These are phyloP conservation scores for Auriscalpium microsporum DNA, from an alignment of 768 basidiomycete genomes.

Conservation along the genomic window DNA sequence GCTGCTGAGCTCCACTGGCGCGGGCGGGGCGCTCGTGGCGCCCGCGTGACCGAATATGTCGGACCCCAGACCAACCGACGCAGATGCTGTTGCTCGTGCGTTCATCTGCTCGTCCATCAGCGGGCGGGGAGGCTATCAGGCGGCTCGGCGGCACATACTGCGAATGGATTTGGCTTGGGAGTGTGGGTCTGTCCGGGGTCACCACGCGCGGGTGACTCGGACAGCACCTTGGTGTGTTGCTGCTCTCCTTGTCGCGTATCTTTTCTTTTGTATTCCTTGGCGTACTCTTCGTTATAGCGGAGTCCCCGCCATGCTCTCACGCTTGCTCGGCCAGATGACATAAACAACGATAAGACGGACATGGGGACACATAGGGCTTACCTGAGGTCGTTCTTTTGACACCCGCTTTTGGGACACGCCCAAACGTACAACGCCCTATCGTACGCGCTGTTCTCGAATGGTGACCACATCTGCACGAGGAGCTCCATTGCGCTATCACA, in stretches of 20 bases:
- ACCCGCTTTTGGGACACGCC: constrained; percentile 63
- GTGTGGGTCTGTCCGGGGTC: too few relatives aligned
- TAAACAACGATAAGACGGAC: neutral
- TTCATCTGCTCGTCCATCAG: constrained; percentile 4
- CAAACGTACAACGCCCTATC: constrained; percentile 83
- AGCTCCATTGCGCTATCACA: constrained; percentile 74
- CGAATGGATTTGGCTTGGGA: constrained; percentile 58
- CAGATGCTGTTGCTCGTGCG: constrained; percentile 18
- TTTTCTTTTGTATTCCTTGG: constrained; percentile 59
- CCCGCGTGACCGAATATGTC: constrained; percentile 48
- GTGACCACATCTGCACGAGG: constrained; percentile 84
- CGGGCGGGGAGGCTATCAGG: neutral
- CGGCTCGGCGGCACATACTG: constrained; percentile 33
- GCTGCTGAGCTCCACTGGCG: neutral
- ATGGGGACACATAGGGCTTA: constrained; percentile 28
- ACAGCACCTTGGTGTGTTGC: constrained; percentile 20
- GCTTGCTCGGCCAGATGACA: constrained; percentile 29
- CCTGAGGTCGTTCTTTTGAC: constrained; percentile 76
- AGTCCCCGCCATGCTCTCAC: constrained; percentile 77
- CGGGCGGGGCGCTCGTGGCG: neutral
- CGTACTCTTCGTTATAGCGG: constrained; percentile 65
- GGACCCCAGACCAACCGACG: constrained; percentile 47
- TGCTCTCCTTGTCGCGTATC: constrained; percentile 31
- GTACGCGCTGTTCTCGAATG: constrained; percentile 75
- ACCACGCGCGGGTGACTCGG: too few relatives aligned